Evolutionary conservation across 2,329 filamentous ascomycete species (phyloP), one percentile per base, ranked within the genome.

Genomic region (Trichophaea hybrida): DNA sequence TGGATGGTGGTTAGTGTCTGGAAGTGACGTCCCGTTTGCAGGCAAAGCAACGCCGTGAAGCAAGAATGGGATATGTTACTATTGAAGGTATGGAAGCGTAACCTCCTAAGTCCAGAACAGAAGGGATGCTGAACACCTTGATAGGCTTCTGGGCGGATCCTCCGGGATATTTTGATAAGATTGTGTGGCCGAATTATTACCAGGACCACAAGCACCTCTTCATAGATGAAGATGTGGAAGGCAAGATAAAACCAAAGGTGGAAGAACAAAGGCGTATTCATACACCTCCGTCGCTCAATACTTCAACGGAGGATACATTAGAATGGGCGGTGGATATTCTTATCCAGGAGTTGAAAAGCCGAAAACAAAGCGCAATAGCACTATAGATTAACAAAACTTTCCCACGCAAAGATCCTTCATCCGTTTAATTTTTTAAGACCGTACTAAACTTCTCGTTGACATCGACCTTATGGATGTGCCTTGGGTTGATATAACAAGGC

Each of bases 171-270:
- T 89, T 97, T 40, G 90, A 97, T 71, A 80, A 86, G 70, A 80
- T 98, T 58, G 93, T 98, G 4, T 98, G 93, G 93, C 91, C 91
- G 2, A 91, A 94, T 68, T 97, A 96, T 72, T 86, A 54, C 34
- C 56, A 79, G 57, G 81, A 88, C 68, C 90, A 97, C 73, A 75
- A 76, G 24, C 94, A 87, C 77, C 75, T 98, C 71, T 93, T 96
- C 69, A 73, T 83, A 64, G 73, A 75, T 6, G 84, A 80, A 0
- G 75, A 90, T 69, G 85, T 88, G 0, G 79, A 71, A 7, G 72
- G 85, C 66, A 79, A 79, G 0, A 68, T 72, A 51, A 69, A 83
- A 7, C 75, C 79, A 44, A 69, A 73, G 15, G 72, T 74, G 0
- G 74, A 77, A 52, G 71, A 80, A 65, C 62, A 69, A 59, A 73